Conservation (phyloP, 1,284 basidiomycete genomes). For the Athelia sp. region DNA sequence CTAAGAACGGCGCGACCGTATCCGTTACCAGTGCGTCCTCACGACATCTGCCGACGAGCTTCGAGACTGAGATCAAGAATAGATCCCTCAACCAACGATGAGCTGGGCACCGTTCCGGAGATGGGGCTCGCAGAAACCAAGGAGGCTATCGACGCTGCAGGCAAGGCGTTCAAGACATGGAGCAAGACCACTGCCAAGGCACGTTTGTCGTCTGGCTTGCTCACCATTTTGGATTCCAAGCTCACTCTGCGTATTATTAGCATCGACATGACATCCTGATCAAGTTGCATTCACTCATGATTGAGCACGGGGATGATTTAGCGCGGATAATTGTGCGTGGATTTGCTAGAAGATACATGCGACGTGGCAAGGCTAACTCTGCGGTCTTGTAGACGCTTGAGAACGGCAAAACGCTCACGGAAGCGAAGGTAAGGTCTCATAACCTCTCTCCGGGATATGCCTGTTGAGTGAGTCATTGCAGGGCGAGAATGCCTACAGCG, state of each 20-base stretch:
- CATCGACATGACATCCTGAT: constrained; percentile 75
- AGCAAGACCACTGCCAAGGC: constrained; percentile 79
- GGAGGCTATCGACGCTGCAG: constrained; percentile 75
- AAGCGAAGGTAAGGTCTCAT: constrained; percentile 68
- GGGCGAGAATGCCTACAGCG: constrained; percentile 78
- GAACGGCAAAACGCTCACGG: constrained; percentile 85
- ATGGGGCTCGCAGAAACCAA: constrained; percentile 81
- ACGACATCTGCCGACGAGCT: neutral
- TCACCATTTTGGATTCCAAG: constrained; percentile 2
- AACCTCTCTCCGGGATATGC: neutral
- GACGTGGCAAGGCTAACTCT: too few relatives aligned
- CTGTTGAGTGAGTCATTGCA: constrained; percentile 20
- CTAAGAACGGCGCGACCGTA: constrained; percentile 69
- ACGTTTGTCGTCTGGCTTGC: too few relatives aligned
- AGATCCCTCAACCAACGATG: constrained; percentile 85
- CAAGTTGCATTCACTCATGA: constrained; percentile 72
- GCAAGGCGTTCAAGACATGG: constrained; percentile 76
- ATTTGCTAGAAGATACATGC: too few relatives aligned
- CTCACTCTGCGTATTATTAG: too few relatives aligned
- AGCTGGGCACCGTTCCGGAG: constrained; percentile 80
- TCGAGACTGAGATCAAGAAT: constrained; percentile 1
- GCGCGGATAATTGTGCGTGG: constrained; percentile 68
- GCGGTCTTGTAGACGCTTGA: constrained; percentile 86
- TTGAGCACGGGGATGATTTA: constrained; percentile 78
- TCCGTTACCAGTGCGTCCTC: constrained; percentile 64